phyloP scores from a whole-genome alignment of 1,284 basidiomycete species.

The Mycosarcoma mackinlayi region DNA sequence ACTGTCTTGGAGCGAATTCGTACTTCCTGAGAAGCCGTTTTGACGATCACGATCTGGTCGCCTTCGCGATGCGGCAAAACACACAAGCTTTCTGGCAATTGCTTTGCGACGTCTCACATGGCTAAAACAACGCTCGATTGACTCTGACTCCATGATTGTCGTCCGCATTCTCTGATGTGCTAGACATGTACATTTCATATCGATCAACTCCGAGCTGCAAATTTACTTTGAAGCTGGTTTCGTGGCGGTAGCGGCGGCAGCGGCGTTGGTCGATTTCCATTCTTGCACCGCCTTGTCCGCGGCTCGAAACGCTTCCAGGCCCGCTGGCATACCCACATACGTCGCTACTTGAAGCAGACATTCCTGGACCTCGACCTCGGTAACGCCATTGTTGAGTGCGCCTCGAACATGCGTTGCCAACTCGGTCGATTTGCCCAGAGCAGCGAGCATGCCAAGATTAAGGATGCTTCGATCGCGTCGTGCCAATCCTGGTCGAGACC shows the following conservation, averaged over 20 bases:
- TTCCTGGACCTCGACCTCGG: conserved; percentile 36
- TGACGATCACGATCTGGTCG: no score
- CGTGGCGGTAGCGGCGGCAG: neutral
- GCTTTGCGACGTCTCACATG: no score
- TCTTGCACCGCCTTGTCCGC: conserved; percentile 47
- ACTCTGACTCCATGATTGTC: no score
- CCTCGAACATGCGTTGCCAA: conserved; percentile 40
- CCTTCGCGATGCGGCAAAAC: no score
- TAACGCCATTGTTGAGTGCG: conserved; percentile 49
- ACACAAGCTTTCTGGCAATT: no score
- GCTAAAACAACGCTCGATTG: no score
- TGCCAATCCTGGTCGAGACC: conserved; percentile 34
- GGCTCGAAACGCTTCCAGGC: conserved; percentile 39
- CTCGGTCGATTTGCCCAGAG: conserved; percentile 37
- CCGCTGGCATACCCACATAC: conserved; percentile 48
- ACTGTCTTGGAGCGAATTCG: no score
- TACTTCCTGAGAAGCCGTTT: no score
- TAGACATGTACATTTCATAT: no score
- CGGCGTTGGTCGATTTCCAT: conserved; percentile 29
- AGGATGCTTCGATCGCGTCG: conserved; percentile 41
- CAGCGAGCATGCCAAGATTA: conserved; percentile 44
- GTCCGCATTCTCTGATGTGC: no score
- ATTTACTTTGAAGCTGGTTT: conserved; percentile 1
- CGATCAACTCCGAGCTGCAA: no score
- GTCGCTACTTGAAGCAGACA: conserved; percentile 41